Conservation (phyloP, 805 yeast species). For the Wickerhamomyces alni region DNA sequence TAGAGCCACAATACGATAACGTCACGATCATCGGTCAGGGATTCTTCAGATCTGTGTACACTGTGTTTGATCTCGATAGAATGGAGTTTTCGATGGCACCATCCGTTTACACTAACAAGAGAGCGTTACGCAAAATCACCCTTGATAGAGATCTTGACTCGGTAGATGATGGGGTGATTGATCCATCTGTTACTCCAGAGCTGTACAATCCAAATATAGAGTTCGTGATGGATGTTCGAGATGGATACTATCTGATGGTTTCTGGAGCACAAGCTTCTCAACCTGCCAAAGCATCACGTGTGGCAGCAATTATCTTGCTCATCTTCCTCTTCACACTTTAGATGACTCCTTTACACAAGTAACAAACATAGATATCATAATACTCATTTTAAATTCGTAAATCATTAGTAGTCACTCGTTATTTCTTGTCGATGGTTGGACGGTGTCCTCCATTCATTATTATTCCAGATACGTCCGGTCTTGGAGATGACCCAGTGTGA, state of each 20-base stretch:
- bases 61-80: conserved; percentile 20
- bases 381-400: too few relatives aligned
- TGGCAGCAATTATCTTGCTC: too few relatives aligned
- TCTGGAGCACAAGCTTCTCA: too few relatives aligned
- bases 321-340: too few relatives aligned
- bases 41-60: conserved; percentile 15
- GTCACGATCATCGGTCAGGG: conserved; percentile 16
- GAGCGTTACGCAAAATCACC: conserved; percentile 6
- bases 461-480: not conserved
- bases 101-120: conserved; percentile 7
- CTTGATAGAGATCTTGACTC: conserved; percentile 3
- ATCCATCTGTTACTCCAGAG: conserved; percentile 1
- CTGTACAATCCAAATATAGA: conserved; percentile 11
- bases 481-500: not conserved
- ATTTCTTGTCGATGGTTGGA: conserved; percentile 1
- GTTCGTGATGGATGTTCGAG: conserved; percentile 11
- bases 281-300: too few relatives aligned
- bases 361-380: too few relatives aligned
- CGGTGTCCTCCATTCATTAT: conserved; percentile 1
- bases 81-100: conserved; percentile 21
- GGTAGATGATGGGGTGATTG: conserved; percentile 4
- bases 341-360: too few relatives aligned
- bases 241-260: conserved; percentile 8
- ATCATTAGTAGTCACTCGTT: not conserved
- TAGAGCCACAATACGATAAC: conserved; percentile 4